A percentile compares a stretch with the other conserved stretches of the same genome.
Evolutionary conservation across 805 yeast species (phyloP).

Genomic region (Spathaspora sp.): DNA sequence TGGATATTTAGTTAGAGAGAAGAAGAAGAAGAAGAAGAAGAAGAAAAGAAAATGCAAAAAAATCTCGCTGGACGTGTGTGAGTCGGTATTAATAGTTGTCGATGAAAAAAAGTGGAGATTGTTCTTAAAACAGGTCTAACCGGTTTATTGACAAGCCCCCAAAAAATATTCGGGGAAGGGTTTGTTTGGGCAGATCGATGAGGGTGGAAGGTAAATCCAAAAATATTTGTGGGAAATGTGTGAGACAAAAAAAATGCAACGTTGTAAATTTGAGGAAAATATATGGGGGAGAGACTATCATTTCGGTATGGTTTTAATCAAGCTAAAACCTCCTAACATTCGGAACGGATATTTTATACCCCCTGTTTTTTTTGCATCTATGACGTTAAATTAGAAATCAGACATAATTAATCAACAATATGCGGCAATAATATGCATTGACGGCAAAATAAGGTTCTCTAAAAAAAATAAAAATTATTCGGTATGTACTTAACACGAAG

Average conservation of each 20-base stretch:
- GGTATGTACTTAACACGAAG: not conserved
- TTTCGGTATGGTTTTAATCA: no score
- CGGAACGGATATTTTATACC: not conserved
- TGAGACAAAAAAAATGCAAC: not conserved
- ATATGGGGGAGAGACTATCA: not conserved
- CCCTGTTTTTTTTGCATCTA: not conserved
- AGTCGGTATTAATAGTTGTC: not conserved
- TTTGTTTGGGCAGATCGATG: not conserved
- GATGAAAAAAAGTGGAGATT: conserved; percentile 1
- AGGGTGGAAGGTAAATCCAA: conserved; percentile 1
- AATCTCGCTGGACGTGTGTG: not conserved
- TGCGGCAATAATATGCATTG: not conserved
- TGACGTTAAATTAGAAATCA: not conserved
- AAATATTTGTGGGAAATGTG: not conserved
- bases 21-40: not conserved
- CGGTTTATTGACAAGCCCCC: not conserved
- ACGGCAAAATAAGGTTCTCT: not conserved
- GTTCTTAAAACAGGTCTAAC: not conserved
- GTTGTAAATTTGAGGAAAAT: not conserved
- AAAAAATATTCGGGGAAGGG: conserved; percentile 1
- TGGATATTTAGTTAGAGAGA: not conserved
- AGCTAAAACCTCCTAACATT: not conserved
- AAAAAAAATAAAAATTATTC: no score
- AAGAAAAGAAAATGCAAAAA: not conserved
- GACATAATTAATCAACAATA: not conserved